Base-by-base conservation (phyloP, 495 filamentous ascomycete species). In the Wilcoxina mikolae region DNA sequence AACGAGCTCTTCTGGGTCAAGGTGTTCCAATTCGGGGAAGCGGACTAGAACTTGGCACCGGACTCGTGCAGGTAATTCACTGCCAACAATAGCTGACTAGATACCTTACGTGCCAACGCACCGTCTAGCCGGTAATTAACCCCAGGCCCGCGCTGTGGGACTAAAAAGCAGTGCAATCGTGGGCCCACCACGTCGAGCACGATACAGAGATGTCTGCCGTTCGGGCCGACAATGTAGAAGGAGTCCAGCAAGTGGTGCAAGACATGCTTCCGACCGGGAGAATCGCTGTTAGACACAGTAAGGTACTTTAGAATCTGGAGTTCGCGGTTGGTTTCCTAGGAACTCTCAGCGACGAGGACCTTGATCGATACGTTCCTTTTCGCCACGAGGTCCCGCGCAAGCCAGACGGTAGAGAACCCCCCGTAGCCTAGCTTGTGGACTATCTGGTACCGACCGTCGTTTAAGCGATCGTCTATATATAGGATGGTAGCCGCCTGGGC, bases 171-270 rank as follows among this genome's bases (percentile, higher is more conserved):
- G n/a, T n/a, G n/a, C n/a, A n/a, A n/a, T n/a, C n/a, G n/a, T n/a
- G 72, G 68, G 26, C 73, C 73, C 69, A 76, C 69, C 9, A 65
- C 63, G 53, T 76, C 70, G 58, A 74, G 69, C 26, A 76, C 71
- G 11, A 77, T 66, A 42, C 74, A 76, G 10, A 59, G 61, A 56
- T 75, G 74, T 4, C 59, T 59, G 1, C 74, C 74, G 61, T 76
- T 76, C 3, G 73, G 73, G 9, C 72, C 73, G 26, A 50, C 31
- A 53, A 71, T 68, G 49, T 71, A 53, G 53, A 77, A 75, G 11
- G 67, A 55, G 35, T 68, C 71, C 28, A 73, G 41, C 22, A 75
- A n/a, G n/a, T n/a, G 56, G 44, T 64, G 59, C 47, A 67, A 68
- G 35, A 75, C 58, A 60, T 65, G 62, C 0, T 53, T 62, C 57